These are phyloP conservation scores for Talaromyces thailandensis DNA, from an alignment of 495 filamentous ascomycete genomes.

Conservation along the genomic window DNA sequence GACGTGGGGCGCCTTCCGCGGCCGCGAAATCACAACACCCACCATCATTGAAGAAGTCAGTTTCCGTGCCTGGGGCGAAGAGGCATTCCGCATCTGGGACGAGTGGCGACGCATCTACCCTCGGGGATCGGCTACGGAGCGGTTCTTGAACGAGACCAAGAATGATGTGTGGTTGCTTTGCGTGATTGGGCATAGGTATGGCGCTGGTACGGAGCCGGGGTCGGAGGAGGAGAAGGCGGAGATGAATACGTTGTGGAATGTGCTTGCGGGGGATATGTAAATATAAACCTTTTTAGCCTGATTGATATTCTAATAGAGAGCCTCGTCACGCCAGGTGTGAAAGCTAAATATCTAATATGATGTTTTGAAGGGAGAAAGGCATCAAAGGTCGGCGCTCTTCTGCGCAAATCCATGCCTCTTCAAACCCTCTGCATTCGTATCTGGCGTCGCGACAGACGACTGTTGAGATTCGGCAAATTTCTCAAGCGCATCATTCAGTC, in stretches of 20 bases:
- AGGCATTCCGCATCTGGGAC: constrained; percentile 89
- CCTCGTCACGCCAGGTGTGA: background rate
- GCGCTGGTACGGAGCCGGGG: constrained; percentile 30
- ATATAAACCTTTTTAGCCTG: background rate
- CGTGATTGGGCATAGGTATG: constrained; percentile 79
- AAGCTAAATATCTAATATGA: background rate
- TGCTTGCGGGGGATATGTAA: constrained; percentile 24
- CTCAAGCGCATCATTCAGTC: constrained; percentile 41
- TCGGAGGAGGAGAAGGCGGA: constrained; percentile 36
- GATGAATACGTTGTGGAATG: constrained; percentile 36
- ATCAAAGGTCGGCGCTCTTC: constrained; percentile 18
- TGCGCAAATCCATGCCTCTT: constrained; percentile 54
- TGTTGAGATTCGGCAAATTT: constrained; percentile 40
- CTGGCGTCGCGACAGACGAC: constrained; percentile 37
- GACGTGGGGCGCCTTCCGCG: constrained; percentile 93
- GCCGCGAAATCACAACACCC: constrained; percentile 94
- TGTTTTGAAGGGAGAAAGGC: background rate
- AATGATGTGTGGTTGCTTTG: constrained; percentile 80
- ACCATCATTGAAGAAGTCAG: constrained; percentile 97
- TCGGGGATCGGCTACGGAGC: constrained; percentile 53
- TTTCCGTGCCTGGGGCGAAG: constrained; percentile 91
- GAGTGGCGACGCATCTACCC: constrained; percentile 88
- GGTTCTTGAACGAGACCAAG: constrained; percentile 56
- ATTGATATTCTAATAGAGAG: background rate
- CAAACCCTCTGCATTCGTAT: constrained; percentile 43